These are phyloP conservation scores for Ogataea wickerhamii DNA, from an alignment of 805 yeast species.

Conservation along the genomic window DNA sequence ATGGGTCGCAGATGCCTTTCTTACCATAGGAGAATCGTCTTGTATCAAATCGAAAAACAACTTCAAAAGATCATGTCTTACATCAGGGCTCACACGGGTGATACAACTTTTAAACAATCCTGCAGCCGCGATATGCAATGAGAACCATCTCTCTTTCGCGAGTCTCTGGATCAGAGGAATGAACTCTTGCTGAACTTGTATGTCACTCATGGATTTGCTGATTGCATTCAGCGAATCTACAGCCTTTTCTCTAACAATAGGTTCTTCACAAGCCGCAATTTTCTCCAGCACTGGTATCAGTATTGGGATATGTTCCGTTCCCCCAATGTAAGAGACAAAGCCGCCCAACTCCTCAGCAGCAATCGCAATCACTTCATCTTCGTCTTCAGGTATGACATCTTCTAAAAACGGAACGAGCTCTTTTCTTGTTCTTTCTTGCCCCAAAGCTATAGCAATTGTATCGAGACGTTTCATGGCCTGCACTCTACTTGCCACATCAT, in stretches of 20 bases:
- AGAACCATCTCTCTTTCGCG: constrained; percentile 91
- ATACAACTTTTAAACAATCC: constrained; percentile 78
- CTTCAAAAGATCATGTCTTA: constrained; percentile 59
- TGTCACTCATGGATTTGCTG: constrained; percentile 56
- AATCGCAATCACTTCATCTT: constrained; percentile 94
- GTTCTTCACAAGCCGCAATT: constrained; percentile 91
- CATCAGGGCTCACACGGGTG: constrained; percentile 49
- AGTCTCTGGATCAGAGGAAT: constrained; percentile 75
- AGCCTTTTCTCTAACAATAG: constrained; percentile 92
- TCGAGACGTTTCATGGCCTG: constrained; percentile 92
- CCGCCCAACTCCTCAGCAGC: constrained; percentile 87
- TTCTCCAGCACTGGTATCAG: constrained; percentile 71
- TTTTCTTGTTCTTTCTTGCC: constrained; percentile 85
- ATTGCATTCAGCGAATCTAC: constrained; percentile 77
- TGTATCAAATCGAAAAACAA: constrained; percentile 67
- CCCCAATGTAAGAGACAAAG: constrained; percentile 89
- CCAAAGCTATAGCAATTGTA: constrained; percentile 91
- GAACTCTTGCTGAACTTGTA: constrained; percentile 63
- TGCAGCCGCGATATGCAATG: constrained; percentile 85
- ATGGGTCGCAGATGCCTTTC: constrained; percentile 87
- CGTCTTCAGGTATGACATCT: constrained; percentile 92
- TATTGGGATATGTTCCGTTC: constrained; percentile 57
- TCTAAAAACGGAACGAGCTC: constrained; percentile 89
- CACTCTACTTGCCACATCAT: constrained; percentile 89
- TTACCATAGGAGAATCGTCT: constrained; percentile 97